Evolutionary conservation across 106 monocot species (phyloP).

Genomic region (Dioscorea alata): DNA sequence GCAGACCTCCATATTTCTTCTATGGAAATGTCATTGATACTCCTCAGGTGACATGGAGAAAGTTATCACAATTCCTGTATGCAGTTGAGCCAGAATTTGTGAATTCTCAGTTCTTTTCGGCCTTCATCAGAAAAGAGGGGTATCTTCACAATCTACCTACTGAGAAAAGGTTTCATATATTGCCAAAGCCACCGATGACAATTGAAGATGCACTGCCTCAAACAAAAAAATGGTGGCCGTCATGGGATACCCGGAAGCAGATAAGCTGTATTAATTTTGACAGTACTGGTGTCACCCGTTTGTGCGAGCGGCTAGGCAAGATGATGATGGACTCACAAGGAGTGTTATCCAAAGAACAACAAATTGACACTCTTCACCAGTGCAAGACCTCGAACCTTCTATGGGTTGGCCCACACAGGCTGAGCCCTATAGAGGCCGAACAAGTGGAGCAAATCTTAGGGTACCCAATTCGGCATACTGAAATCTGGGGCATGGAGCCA

Average conservation of each 20-base stretch:
- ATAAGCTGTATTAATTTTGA: conserved; percentile 47
- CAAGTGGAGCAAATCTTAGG: conserved; percentile 69
- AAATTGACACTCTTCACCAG: conserved; percentile 63
- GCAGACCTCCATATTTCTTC: conserved; percentile 56
- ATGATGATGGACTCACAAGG: conserved; percentile 54
- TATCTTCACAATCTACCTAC: conserved; percentile 88
- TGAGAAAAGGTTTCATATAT: conserved; percentile 28
- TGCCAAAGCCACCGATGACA: conserved; percentile 54
- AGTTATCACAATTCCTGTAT: conserved; percentile 68
- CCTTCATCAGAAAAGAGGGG: conserved; percentile 68
- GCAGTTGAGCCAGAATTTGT: conserved; percentile 53
- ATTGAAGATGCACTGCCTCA: conserved; percentile 67
- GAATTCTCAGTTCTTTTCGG: conserved; percentile 71
- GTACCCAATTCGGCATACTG: conserved; percentile 54
- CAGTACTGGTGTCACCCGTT: conserved; percentile 18
- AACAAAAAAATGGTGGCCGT: conserved; percentile 77
- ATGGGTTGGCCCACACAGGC: conserved; percentile 57
- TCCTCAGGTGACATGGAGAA: conserved; percentile 57
- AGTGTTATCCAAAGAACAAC: conserved; percentile 56
- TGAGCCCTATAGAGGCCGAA: conserved; percentile 55
- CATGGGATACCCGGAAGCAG: conserved; percentile 89
- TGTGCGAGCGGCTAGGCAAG: conserved; percentile 51
- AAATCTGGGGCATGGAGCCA: conserved; percentile 23
- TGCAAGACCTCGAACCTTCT: conserved; percentile 65
- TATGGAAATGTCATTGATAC: conserved; percentile 70